These are phyloP conservation scores for grape (Vitis vinifera) DNA, from an alignment of 164 flowering plant genomes.

Conservation along the genomic window DNA sequence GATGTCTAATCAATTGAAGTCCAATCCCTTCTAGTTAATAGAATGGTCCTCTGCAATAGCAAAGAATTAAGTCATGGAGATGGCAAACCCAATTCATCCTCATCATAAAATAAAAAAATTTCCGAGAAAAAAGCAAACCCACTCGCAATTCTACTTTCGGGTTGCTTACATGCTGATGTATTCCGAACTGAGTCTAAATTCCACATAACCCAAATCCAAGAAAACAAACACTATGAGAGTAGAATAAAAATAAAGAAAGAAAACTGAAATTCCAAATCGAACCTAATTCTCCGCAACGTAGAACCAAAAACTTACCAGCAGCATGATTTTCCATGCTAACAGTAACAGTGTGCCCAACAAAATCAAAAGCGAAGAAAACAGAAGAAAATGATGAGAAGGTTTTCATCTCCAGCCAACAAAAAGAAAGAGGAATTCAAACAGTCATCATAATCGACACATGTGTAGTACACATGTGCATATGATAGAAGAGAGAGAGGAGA, in stretches of 20 bases:
- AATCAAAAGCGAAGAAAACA: not conserved
- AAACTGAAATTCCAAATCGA: too few species aligned
- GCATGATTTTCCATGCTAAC: constrained; percentile 2
- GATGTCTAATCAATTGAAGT: not conserved
- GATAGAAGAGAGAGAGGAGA: not conserved
- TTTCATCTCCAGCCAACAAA: not conserved
- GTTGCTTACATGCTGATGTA: too few species aligned
- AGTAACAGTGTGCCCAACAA: not conserved
- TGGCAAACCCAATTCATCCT: not conserved
- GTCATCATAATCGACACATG: too few species aligned
- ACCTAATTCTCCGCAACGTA: too few species aligned
- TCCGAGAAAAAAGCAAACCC: too few species aligned
- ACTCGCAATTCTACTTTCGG: too few species aligned
- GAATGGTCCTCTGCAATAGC: constrained; percentile 8
- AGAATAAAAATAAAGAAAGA: too few species aligned
- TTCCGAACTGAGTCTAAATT: too few species aligned
- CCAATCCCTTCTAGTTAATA: constrained; percentile 8
- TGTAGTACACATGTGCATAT: not conserved
- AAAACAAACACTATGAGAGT: too few species aligned
- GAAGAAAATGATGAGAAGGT: not conserved
- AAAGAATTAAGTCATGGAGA: not conserved
- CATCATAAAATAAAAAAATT: too few species aligned
- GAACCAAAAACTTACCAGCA: constrained; percentile 1
- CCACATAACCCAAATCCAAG: too few species aligned
- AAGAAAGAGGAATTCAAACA: not conserved